phyloP scores from a whole-genome alignment of 192 early-diverging fungal genomes.

The Gorgonomyces haynaldii region DNA sequence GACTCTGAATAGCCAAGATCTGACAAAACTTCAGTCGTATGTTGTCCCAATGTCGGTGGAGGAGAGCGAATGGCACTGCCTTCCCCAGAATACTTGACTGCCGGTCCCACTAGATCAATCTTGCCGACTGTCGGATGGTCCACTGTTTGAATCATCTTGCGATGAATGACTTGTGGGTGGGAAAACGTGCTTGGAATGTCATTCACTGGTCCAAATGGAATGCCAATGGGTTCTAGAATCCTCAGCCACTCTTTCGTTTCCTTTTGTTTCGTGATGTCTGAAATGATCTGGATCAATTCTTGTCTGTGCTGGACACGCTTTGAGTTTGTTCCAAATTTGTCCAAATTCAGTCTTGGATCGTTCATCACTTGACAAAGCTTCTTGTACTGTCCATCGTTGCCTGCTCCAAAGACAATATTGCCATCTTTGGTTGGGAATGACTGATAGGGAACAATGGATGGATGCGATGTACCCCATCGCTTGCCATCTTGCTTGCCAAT shows the following conservation, averaged over 20 bases:
- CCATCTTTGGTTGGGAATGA: constrained; percentile 63
- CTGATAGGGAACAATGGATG: constrained; percentile 90
- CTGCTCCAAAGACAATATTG: constrained; percentile 77
- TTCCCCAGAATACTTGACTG: constrained; percentile 68
- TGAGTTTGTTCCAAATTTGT: constrained; percentile 57
- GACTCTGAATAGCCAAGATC: constrained; percentile 48
- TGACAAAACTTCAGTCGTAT: constrained; percentile 68
- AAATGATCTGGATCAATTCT: constrained; percentile 44
- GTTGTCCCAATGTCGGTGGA: constrained; percentile 78
- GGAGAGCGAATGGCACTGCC: constrained; percentile 53
- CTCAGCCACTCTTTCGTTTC: constrained; percentile 52
- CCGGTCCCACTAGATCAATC: constrained; percentile 62
- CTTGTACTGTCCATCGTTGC: constrained; percentile 76
- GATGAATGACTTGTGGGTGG: constrained; percentile 37
- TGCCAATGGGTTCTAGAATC: constrained; percentile 50
- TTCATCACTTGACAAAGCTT: constrained; percentile 50
- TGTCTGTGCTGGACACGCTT: constrained; percentile 63
- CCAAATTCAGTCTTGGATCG: constrained; percentile 27
- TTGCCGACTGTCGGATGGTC: constrained; percentile 70
- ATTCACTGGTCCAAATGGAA: constrained; percentile 77
- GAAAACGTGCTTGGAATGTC: constrained; percentile 62
- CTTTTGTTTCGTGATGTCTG: constrained; percentile 28
- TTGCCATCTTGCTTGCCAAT: constrained; percentile 68
- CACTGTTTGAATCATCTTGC: constrained; percentile 65
- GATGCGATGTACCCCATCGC: constrained; percentile 79